Percentiles rank a stretch among this genome's conserved stretches.
Conservation (phyloP, 2,329 filamentous ascomycete species). For the Huntiella bhutanensis region DNA sequence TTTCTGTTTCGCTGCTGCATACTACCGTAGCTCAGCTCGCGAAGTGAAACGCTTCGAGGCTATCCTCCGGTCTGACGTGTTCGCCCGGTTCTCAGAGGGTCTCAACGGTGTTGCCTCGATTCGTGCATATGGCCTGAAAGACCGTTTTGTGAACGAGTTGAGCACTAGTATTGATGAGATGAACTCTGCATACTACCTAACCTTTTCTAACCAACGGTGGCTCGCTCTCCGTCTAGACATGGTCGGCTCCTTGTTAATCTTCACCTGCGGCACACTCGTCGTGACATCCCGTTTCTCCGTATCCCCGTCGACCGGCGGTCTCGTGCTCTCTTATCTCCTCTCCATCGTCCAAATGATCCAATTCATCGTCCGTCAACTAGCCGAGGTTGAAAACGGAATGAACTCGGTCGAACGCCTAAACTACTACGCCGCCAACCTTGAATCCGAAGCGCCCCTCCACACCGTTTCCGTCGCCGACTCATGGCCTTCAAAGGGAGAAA, state of each 20-base stretch:
- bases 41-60: conserved; percentile 92
- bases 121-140: conserved; percentile 67
- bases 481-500: conserved; percentile 80
- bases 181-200: conserved; percentile 87
- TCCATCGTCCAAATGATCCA: conserved; percentile 90
- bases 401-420: conserved; percentile 83
- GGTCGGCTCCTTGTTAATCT: conserved; percentile 69
- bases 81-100: conserved; percentile 80
- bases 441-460: conserved; percentile 74
- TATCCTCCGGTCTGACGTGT: conserved; percentile 69
- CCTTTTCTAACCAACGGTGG: conserved; percentile 92
- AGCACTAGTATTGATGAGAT: conserved; percentile 66
- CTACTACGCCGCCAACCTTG: conserved; percentile 72
- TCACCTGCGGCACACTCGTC: conserved; percentile 74
- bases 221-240: conserved; percentile 67
- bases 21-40: conserved; percentile 78
- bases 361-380: conserved; percentile 81
- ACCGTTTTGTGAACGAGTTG: conserved; percentile 53
- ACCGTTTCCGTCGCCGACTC: conserved; percentile 49
- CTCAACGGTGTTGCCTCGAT: conserved; percentile 71
- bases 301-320: conserved; percentile 62
- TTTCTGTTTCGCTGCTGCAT: conserved; percentile 66
- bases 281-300: conserved; percentile 81
- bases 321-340: conserved; percentile 85
- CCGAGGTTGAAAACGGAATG: conserved; percentile 96